A percentile compares a stretch with the other conserved stretches of the same genome.
These are phyloP conservation scores for Daldinia sp. DNA, from an alignment of 2,329 filamentous ascomycete genomes.

Conservation along the genomic window DNA sequence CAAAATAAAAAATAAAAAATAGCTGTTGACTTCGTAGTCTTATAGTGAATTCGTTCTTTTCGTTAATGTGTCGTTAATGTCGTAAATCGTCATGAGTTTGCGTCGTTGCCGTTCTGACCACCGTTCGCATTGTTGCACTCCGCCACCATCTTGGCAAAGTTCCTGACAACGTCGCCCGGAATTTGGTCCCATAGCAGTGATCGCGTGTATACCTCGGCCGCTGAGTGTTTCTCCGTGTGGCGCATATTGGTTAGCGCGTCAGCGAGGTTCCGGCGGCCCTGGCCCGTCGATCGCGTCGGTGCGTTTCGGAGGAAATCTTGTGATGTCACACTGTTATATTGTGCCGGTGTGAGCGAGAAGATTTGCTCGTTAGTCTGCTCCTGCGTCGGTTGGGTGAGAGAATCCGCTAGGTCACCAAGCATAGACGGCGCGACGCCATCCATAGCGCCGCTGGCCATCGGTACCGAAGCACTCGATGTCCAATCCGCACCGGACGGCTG, in stretches of 20 bases:
- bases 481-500: conserved; percentile 62
- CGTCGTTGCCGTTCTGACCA: conserved; percentile 53
- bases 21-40: neutral
- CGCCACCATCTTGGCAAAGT: conserved; percentile 90
- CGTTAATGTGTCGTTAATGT: conserved; percentile 36
- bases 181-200: conserved; percentile 95
- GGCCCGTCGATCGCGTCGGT: conserved; percentile 63
- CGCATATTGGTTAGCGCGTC: conserved; percentile 85
- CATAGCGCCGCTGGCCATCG: conserved; percentile 56
- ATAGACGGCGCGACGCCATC: conserved; percentile 63
- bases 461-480: conserved; percentile 51
- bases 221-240: conserved; percentile 72
- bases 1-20: neutral
- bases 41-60: conserved; percentile 30
- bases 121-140: conserved; percentile 68
- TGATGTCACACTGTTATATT: conserved; percentile 86
- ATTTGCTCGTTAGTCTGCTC: conserved; percentile 88
- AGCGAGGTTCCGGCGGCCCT: conserved; percentile 76
- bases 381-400: conserved; percentile 77
- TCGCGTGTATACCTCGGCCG: conserved; percentile 89
- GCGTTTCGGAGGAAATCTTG: conserved; percentile 73
- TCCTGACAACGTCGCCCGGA: conserved; percentile 86
- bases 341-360: conserved; percentile 83
- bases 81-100: conserved; percentile 53
- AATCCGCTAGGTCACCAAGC: conserved; percentile 72